A percentile compares a stretch with the other conserved stretches of the same genome.
phyloP scores from a whole-genome alignment of 139 green algal genomes.

The Yamagishiella unicocca region DNA sequence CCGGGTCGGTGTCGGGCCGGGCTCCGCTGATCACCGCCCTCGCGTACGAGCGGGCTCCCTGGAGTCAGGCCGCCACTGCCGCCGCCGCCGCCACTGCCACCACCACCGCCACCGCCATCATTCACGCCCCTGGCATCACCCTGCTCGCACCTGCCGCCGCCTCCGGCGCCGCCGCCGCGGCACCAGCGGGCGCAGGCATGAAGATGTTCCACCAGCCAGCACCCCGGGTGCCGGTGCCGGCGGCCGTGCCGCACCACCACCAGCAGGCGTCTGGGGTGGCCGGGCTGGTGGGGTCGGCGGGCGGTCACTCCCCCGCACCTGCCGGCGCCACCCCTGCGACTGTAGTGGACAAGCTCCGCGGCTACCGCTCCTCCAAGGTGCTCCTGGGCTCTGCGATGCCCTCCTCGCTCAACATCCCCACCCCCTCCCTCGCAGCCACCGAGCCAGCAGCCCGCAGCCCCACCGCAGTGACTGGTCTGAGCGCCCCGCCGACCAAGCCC shows the following conservation, averaged over 20 bases:
- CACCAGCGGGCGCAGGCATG: neutral
- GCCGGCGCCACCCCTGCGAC: neutral
- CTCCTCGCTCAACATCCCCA: too few species aligned
- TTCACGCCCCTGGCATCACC: neutral
- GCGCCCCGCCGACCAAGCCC: neutral
- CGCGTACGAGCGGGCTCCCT: constrained; percentile 12
- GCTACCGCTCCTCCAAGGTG: constrained; percentile 20
- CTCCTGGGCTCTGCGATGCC: neutral
- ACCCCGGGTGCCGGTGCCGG: neutral
- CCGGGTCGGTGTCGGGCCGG: neutral
- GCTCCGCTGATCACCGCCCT: constrained; percentile 6
- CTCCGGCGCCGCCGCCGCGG: neutral
- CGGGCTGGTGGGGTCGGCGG: neutral
- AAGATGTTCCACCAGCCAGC: neutral
- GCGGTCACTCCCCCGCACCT: neutral
- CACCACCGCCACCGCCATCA: neutral
- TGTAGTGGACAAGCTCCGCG: constrained; percentile 17
- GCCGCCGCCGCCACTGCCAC: neutral
- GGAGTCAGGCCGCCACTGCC: neutral
- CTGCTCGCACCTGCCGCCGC: neutral
- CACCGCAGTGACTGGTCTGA: neutral
- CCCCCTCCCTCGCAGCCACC: neutral
- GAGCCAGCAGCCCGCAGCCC: neutral
- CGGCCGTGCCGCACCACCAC: neutral
- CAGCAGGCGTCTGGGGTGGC: neutral